These are phyloP conservation scores for Neocallimastix lanati DNA, from an alignment of 192 early-diverging fungal species.

Conservation along the genomic window DNA sequence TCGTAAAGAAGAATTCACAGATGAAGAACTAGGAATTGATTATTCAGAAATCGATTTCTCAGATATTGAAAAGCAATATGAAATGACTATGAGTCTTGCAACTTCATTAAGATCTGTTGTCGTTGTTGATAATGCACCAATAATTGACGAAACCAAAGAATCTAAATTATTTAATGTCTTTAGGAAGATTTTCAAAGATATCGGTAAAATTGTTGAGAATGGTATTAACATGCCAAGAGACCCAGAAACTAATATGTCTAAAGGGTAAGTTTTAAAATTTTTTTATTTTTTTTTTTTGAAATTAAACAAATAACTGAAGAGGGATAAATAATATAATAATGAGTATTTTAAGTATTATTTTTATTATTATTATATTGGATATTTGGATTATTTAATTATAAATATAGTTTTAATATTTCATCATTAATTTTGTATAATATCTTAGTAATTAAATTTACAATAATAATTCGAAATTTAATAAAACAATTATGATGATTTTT, in stretches of 20 bases:
- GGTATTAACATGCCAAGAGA: slow-evolving; percentile 82
- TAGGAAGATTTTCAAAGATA: slow-evolving; percentile 64
- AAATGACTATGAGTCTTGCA: slow-evolving; percentile 32
- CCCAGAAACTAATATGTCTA: slow-evolving; percentile 42
- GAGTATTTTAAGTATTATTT: too few relatives aligned
- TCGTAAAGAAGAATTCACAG: background rate
- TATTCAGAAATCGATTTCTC: slow-evolving; percentile 61
- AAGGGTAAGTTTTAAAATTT: slow-evolving; percentile 62
- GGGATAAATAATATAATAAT: too few relatives aligned
- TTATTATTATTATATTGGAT: too few relatives aligned
- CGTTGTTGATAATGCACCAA: slow-evolving; percentile 80
- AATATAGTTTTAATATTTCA: too few relatives aligned
- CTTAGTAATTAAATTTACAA: too few relatives aligned
- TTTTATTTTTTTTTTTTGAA: too few relatives aligned
- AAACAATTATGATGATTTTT: too few relatives aligned
- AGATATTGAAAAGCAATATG: slow-evolving; percentile 65
- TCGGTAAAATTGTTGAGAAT: slow-evolving; percentile 59
- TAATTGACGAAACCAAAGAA: slow-evolving; percentile 69
- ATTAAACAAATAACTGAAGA: too few relatives aligned
- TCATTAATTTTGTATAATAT: too few relatives aligned
- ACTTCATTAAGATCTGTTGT: slow-evolving; percentile 64
- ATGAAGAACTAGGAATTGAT: background rate
- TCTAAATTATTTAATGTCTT: slow-evolving; percentile 55
- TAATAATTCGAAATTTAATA: too few relatives aligned
- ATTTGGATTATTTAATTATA: too few relatives aligned